Base-by-base conservation (phyloP, 805 yeast species). In the Wickerhamiella allomyrinae region DNA sequence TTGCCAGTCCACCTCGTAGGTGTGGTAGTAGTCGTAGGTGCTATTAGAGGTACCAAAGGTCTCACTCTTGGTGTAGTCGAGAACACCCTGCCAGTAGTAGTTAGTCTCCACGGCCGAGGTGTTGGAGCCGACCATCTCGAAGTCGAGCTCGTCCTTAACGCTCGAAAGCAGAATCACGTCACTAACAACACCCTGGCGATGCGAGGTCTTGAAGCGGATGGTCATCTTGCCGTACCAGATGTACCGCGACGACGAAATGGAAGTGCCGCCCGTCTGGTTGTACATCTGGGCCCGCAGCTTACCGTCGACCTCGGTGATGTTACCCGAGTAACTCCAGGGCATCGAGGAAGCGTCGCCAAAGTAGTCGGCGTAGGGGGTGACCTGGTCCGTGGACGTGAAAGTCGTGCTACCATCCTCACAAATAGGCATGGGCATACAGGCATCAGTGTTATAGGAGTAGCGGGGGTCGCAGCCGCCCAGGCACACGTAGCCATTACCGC, bases 61-160 rank as follows among this genome's bases (percentile, higher is more conserved):
- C 14, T 49, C 55, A 49, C 74, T 69, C 58, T 81, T 79, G 25
- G 77, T 68, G 60, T 76, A 82, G 66, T 82, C 73, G 56, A 76
- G 66, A 24, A 66, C 60, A 59, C 89, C 95, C 57, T 79, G 76
- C 59, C 73, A 76, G 66, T 82, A 87, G 69, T 58, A 86, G 63
- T 87, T 87, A 21, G 86, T 67, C 68, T 87, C 87, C 1, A 77
- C 82, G 19, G 61, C 57, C 24, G 70, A 68, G 54, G 82, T 61
- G 55, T 80, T 74, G 54, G 72, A 71, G 45, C 97, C 97, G 48
- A 85, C 79, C 51, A 76, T 79, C 66, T 87, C 95, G 56, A 63
- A 77, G 71, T 87, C 96, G 53, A 86, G 71, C 69, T 87, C 96
- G 66, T 86, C 96, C 68, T 82, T 76, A 34, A 79, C 84, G 57